Evolutionary conservation across 768 basidiomycete species (phyloP).

Genomic region (Boletus reticulatus): DNA sequence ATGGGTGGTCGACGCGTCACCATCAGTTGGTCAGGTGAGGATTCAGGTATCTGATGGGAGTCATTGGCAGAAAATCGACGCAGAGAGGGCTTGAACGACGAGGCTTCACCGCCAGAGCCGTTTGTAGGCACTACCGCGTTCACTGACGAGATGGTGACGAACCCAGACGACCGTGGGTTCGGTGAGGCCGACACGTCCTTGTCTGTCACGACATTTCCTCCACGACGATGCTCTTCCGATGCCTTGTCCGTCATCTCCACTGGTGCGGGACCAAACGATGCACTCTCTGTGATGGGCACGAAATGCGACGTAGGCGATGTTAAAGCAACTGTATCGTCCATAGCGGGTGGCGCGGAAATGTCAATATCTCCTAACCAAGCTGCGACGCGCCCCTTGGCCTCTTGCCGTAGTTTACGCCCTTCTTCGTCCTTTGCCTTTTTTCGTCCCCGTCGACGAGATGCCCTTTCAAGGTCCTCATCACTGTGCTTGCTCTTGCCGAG

Average conservation of each 20-base stretch:
- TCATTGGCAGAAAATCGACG: conserved; percentile 25
- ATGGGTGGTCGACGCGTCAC: neutral
- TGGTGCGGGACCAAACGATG: conserved; percentile 17
- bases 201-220: conserved; percentile 4
- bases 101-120: neutral
- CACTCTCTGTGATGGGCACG: conserved; percentile 23
- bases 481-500: conserved; percentile 26
- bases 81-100: conserved; percentile 12
- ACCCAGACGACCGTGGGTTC: conserved; percentile 76
- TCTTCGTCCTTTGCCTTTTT: conserved; percentile 36
- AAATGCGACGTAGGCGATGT: conserved; percentile 35
- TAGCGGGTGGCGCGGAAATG: conserved; percentile 46
- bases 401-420: conserved; percentile 36
- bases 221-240: neutral
- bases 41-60: conserved; percentile 4
- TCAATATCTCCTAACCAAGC: conserved; percentile 75
- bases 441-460: conserved; percentile 24
- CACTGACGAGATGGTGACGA: conserved; percentile 61
- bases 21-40: neutral
- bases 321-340: conserved; percentile 37
- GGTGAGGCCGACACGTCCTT: conserved; percentile 40
- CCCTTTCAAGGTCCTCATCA: conserved; percentile 27
- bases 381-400: conserved; percentile 70
- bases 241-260: conserved; percentile 7
- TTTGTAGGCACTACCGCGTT: conserved; percentile 26